Base-by-base conservation (phyloP, 768 basidiomycete genomes). In the Cubamyces lactineus region DNA sequence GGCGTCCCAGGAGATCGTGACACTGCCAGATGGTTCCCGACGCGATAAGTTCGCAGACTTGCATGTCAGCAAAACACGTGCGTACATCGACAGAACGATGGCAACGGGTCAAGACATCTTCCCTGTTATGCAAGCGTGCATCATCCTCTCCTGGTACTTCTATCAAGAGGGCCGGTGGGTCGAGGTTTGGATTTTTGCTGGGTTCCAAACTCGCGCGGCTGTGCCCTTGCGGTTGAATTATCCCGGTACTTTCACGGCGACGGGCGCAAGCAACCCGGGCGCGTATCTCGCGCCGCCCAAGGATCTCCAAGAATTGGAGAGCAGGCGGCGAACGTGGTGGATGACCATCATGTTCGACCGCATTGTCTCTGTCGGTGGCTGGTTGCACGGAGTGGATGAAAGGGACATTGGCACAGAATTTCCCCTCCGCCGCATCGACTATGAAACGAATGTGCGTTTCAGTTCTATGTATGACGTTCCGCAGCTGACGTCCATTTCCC, bases 141-240 rank as follows among this genome's bases (percentile, higher is more conserved):
- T 89, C 63, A 77, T 94, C 23, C 82, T 94, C 17, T 91, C 90
- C 1, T 94, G 92, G 92, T 94, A 92, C 74, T 93, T 94, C 66
- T 94, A 93, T 70, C 88, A 92, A 59, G 92, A 94, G 74, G 92
- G 92, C 2, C 82, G 91, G 57, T 84, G 92, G 92, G 92, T 94
- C 9, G 92, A 94, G 74, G 88, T 94, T 3, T 94, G 92, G 92
- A 89, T 93, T 42, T 92, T 92, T 74, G 91, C 92, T 19, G 90
- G 84, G 13, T 93, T 93, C 69, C 89, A 92, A 71, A 91, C 87
- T 16, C 82, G 92, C 30, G 89, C 91, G 19, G 89, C 91, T 24
- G 81, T 94, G 17, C 92, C 92, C 5, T 79, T 94, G 30, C 86
- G 92, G 45, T 75, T 93, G 26, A 94, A 94, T 73, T 92, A 91